Evolutionary conservation across 2,329 filamentous ascomycete species (phyloP).

Genomic region (Emmonsia crescens): DNA sequence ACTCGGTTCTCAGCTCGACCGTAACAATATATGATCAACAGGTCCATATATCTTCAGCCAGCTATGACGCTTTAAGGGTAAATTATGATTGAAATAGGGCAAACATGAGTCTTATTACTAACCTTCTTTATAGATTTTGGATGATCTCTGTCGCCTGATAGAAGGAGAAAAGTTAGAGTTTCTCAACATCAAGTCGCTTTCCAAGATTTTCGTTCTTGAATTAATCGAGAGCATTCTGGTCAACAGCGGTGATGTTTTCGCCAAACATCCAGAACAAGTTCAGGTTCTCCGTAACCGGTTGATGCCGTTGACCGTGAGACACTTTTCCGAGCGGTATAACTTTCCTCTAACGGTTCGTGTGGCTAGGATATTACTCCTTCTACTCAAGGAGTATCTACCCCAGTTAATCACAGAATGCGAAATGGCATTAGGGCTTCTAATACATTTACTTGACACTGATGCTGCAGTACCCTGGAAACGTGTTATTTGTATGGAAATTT

Average conservation of each 20-base stretch:
- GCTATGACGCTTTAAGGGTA: constrained; percentile 73
- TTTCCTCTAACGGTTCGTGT: constrained; percentile 77
- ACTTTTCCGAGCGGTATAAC: constrained; percentile 63
- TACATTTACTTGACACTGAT: constrained; percentile 80
- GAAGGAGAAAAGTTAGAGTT: constrained; percentile 77
- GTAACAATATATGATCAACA: constrained; percentile 48
- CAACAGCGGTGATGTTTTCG: constrained; percentile 73
- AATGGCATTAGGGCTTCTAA: constrained; percentile 68
- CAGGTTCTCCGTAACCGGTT: constrained; percentile 65
- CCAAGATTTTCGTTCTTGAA: constrained; percentile 77
- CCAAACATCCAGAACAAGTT: constrained; percentile 66
- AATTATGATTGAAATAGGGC: constrained; percentile 15
- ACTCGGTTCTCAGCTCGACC: background rate
- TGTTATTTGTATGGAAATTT: constrained; percentile 81
- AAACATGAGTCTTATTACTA: constrained; percentile 9
- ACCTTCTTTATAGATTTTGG: constrained; percentile 53
- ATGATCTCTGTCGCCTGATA: constrained; percentile 78
- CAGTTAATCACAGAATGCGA: constrained; percentile 70
- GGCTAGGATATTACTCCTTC: constrained; percentile 69
- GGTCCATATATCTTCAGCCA: constrained; percentile 60
- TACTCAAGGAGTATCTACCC: constrained; percentile 66
- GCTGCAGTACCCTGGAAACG: constrained; percentile 70
- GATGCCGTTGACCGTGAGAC: constrained; percentile 71
- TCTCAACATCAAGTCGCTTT: constrained; percentile 64
- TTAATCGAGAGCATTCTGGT: constrained; percentile 83